Conservation (phyloP, 495 filamentous ascomycete genomes). For the Tuber borchii region DNA sequence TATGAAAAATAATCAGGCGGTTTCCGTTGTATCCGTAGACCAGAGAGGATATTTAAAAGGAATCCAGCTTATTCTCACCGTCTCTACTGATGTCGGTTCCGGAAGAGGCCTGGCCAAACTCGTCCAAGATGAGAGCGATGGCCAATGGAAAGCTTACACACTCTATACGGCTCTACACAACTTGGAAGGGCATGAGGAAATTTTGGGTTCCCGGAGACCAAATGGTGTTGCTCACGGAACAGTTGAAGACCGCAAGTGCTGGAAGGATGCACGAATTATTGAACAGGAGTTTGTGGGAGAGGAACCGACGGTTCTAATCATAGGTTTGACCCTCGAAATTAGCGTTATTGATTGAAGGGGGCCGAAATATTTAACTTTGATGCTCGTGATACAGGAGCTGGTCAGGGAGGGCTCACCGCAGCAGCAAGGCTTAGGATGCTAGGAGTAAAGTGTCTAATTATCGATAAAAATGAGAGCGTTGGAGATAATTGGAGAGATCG, state of each 20-base stretch:
- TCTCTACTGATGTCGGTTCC: conserved; percentile 51
- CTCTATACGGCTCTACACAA: conserved; percentile 56
- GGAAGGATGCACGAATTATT: conserved; percentile 56
- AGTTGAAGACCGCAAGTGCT: conserved; percentile 50
- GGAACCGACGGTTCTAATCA: conserved; percentile 60
- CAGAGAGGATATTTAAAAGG: conserved; percentile 48
- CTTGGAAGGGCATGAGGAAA: conserved; percentile 52
- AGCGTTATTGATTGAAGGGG: neutral
- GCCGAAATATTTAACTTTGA: conserved; percentile 6
- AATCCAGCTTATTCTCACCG: conserved; percentile 50
- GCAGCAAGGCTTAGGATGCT: conserved; percentile 70
- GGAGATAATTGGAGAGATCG: conserved; percentile 76
- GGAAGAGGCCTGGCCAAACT: conserved; percentile 56
- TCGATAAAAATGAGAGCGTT: conserved; percentile 60
- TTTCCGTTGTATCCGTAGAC: neutral
- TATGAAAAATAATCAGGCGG: conserved; percentile 38
- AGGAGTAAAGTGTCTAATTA: conserved; percentile 55
- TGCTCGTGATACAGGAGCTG: conserved; percentile 43
- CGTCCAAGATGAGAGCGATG: conserved; percentile 47
- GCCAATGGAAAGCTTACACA: conserved; percentile 59
- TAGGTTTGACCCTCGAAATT: conserved; percentile 49
- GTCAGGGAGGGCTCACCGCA: conserved; percentile 56
- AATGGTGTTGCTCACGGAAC: conserved; percentile 52
- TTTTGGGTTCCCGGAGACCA: conserved; percentile 47
- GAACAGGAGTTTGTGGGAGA: conserved; percentile 53